Percentiles rank a stretch among this genome's conserved stretches.
These are phyloP conservation scores for Haematococcus sp. DNA, from an alignment of 139 green algal species.

Conservation along the genomic window DNA sequence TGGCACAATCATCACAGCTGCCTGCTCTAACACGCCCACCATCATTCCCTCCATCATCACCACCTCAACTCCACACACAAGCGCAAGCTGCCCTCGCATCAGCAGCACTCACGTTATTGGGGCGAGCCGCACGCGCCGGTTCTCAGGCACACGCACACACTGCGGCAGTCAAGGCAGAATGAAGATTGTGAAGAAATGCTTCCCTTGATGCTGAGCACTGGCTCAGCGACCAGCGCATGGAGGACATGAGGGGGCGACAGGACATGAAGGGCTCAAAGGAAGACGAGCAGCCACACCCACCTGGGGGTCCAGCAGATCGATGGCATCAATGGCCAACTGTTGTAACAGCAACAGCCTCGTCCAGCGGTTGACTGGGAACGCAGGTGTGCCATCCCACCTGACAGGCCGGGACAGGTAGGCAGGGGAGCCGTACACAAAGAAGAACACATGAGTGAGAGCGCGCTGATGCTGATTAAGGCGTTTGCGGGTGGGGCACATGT, in stretches of 20 bases:
- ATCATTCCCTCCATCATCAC: background rate
- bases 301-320: slow-evolving; percentile 67
- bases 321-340: slow-evolving; percentile 63
- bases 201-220: too few relatives aligned
- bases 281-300: background rate
- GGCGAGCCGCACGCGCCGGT: slow-evolving; percentile 47
- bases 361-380: slow-evolving; percentile 34
- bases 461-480: background rate
- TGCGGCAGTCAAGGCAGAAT: background rate
- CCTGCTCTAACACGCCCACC: background rate
- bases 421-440: background rate
- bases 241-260: too few relatives aligned
- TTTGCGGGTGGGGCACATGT: background rate
- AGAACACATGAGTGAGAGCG: background rate
- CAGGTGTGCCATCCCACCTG: slow-evolving; percentile 17
- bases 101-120: slow-evolving; percentile 26
- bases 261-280: too few relatives aligned
- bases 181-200: too few relatives aligned
- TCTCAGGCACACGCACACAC: slow-evolving; percentile 46
- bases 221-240: too few relatives aligned
- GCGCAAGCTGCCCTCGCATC: background rate
- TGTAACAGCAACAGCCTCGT: slow-evolving; percentile 36
- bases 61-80: background rate
- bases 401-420: too few relatives aligned
- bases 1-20: background rate